Percentiles rank a stretch among this genome's conserved stretches.
phyloP scores from a whole-genome alignment of 805 yeast species.

The Lachancea meyersii region DNA sequence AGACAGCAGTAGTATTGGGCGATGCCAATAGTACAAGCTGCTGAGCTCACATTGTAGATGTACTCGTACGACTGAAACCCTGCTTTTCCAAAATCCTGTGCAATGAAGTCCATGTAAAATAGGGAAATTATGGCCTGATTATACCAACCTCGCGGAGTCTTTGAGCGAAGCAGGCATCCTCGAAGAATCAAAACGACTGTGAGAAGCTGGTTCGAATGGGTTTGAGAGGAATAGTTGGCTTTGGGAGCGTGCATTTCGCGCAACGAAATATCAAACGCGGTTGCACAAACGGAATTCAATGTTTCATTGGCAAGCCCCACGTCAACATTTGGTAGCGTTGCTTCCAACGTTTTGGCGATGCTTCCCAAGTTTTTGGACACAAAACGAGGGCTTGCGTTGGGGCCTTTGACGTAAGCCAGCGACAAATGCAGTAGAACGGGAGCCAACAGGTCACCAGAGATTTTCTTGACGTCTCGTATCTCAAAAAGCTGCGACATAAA shows the following conservation, averaged over 20 bases:
- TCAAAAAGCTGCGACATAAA: conserved; percentile 11
- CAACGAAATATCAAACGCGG: conserved; percentile 12
- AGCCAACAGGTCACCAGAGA: conserved; percentile 18
- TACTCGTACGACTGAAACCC: conserved; percentile 28
- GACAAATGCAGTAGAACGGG: conserved; percentile 13
- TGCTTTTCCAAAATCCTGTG: conserved; percentile 20
- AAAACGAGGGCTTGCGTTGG: conserved; percentile 4
- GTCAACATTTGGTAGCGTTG: conserved; percentile 11
- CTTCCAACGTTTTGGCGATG: conserved; percentile 20
- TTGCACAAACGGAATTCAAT: conserved; percentile 11
- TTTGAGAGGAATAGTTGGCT: conserved; percentile 13
- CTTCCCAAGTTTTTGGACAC: conserved; percentile 16
- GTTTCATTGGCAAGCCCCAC: conserved; percentile 1
- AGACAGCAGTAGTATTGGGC: conserved; percentile 5
- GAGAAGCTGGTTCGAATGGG: conserved; percentile 19
- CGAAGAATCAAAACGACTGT: conserved; percentile 15
- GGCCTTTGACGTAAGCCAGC: conserved; percentile 9
- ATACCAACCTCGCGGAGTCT: conserved; percentile 9
- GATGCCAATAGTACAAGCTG: conserved; percentile 9
- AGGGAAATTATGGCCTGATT: conserved; percentile 15
- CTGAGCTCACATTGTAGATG: conserved; percentile 17
- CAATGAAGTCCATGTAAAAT: conserved; percentile 21
- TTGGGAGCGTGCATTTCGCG: conserved; percentile 13
- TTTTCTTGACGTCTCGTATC: background rate
- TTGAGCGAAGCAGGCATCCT: conserved; percentile 3